Conservation (phyloP, 2,329 filamentous ascomycete genomes). For the Colletotrichum cuscutae region DNA sequence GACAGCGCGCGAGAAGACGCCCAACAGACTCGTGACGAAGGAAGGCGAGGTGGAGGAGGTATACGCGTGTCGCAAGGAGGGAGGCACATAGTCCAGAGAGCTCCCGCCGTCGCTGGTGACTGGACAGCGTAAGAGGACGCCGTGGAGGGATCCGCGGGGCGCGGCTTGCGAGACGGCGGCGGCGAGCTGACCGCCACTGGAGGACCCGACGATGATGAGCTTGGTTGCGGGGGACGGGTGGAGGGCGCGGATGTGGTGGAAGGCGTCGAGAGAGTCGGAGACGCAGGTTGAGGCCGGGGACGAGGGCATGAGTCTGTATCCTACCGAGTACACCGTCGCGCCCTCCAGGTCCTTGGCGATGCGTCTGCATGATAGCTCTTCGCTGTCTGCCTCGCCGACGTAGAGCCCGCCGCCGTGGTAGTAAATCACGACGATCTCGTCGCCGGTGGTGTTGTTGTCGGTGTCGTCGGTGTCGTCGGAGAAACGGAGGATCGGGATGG, state of each 20-base stretch:
- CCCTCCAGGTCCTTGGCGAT: slow-evolving; percentile 46
- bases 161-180: slow-evolving; percentile 52
- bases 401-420: slow-evolving; percentile 60
- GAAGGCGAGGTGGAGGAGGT: slow-evolving; percentile 47
- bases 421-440: slow-evolving; percentile 51
- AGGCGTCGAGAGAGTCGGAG: slow-evolving; percentile 52
- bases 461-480: not conserved
- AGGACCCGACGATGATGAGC: slow-evolving; percentile 55
- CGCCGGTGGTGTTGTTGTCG: not conserved
- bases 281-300: slow-evolving; percentile 52
- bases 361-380: slow-evolving; percentile 58
- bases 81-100: slow-evolving; percentile 49
- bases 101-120: slow-evolving; percentile 57
- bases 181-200: slow-evolving; percentile 60
- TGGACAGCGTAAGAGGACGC: slow-evolving; percentile 58
- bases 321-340: slow-evolving; percentile 54
- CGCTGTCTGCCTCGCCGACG: slow-evolving; percentile 60
- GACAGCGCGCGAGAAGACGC: slow-evolving; percentile 44
- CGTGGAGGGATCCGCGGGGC: slow-evolving; percentile 44
- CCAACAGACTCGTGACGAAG: slow-evolving; percentile 50
- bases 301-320: slow-evolving; percentile 57
- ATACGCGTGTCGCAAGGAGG: slow-evolving; percentile 47
- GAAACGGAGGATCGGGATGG: slow-evolving; percentile 47
- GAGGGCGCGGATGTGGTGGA: slow-evolving; percentile 39
- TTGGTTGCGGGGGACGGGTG: slow-evolving; percentile 28